phyloP scores from a whole-genome alignment of 1,139 yeast species.

The Sugiyamaella neomexicana region DNA sequence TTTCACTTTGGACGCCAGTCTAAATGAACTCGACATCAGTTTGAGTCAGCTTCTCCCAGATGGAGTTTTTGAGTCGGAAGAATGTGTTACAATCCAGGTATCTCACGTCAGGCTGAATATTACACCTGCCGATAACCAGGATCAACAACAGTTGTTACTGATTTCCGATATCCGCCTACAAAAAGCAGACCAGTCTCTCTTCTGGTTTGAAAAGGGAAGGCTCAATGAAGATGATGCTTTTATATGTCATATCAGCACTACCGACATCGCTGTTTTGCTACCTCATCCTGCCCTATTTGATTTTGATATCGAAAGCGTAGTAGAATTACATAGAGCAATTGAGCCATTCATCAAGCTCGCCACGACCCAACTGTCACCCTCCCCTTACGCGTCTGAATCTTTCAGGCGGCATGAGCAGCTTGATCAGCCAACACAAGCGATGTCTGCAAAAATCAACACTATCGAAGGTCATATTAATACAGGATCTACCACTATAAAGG shows the following conservation, averaged over 20 bases:
- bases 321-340: conserved; percentile 6
- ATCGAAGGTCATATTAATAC: conserved; percentile 23
- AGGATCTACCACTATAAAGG: conserved; percentile 19
- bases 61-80: conserved; percentile 20
- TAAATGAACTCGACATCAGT: conserved; percentile 17
- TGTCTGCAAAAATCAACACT: conserved; percentile 21
- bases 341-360: conserved; percentile 19
- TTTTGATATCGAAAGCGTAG: conserved; percentile 20
- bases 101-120: neutral
- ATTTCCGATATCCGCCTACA: conserved; percentile 3
- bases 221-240: conserved; percentile 20
- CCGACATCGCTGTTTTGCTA: conserved; percentile 22
- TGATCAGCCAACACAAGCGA: neutral
- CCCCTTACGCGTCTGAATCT: neutral
- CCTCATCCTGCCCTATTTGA: conserved; percentile 27
- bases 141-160: conserved; percentile 3
- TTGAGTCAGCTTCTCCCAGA: conserved; percentile 20
- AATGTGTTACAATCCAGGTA: neutral
- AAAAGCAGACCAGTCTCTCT: neutral
- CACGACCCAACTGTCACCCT: neutral
- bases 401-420: neutral
- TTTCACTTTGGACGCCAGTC: neutral
- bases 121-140: neutral
- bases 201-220: conserved; percentile 7
- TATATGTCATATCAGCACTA: conserved; percentile 15